Base-by-base conservation (phyloP, 1,284 basidiomycete species). In the Entoloma clypeatum region DNA sequence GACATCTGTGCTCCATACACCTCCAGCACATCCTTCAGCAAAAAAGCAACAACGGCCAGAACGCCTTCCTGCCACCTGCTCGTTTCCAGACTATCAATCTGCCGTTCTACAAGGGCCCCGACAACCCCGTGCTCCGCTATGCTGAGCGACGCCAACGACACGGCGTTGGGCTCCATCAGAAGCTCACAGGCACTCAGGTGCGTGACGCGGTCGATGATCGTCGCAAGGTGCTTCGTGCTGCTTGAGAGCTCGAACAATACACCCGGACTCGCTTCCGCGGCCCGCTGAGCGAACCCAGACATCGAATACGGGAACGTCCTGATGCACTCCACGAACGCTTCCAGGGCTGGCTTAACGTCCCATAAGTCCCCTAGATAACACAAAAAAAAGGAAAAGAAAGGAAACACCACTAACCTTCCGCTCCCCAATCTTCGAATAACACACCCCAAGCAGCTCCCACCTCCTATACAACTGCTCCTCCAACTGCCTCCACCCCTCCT, bases 371-470 rank as follows among this genome's bases (percentile, higher is more conserved):
- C 34, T 8, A 23, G 32, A 35, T 7, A 52, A 38, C 39, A 36
- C 39, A 18, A 31, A 30, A 17, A 7, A 27, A 21, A 22, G 23
- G 21, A 23, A 18, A 35, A 9, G 31, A 9, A 39, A 41, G 18
- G 25, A n/a, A n/a, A 13, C 17, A 27, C 17, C 22, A 54, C 67
- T 10, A 32, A 81, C 82, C 72, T 75, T 77, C 13, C 82, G 69
- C 53, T 92, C 81, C 0, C 79, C 80, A 29, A 77, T 79, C 59
- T 86, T 90, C 27, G 73, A 70, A 55, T 78, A 79, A 56, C 86
- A 90, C 2, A 82, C 77, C 0, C 77, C 87, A 16, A 92, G 65
- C n/a, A 92, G 62, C 60, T 92, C 88, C 72, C 79, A 90, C 27
- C 89, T 67, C 27, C 79, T 72, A 49, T 74, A 77, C 21, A 88